A percentile compares a stretch with the other conserved stretches of the same genome.
These are phyloP conservation scores for Suhomyces yuchorum DNA, from an alignment of 1,139 yeast genomes.

Conservation along the genomic window DNA sequence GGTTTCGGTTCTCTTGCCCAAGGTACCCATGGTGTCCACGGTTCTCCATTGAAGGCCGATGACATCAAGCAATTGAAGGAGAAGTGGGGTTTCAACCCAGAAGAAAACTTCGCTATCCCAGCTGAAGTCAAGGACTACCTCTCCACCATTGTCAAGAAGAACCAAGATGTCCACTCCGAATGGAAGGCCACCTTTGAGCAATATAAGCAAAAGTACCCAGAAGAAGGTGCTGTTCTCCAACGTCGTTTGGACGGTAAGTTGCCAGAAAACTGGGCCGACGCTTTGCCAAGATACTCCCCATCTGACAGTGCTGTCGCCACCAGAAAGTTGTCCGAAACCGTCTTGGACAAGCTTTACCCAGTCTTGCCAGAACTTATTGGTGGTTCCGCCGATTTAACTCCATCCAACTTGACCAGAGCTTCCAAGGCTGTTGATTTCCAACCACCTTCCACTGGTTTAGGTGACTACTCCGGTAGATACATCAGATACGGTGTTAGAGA, in stretches of 20 bases:
- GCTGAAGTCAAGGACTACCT: slow-evolving; percentile 78
- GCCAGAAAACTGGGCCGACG: slow-evolving; percentile 81
- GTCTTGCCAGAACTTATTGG: slow-evolving; percentile 88
- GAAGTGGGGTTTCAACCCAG: slow-evolving; percentile 88
- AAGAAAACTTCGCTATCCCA: slow-evolving; percentile 76
- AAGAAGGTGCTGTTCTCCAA: slow-evolving; percentile 73
- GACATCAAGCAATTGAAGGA: slow-evolving; percentile 87
- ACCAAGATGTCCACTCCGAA: slow-evolving; percentile 63
- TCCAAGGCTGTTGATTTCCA: slow-evolving; percentile 88
- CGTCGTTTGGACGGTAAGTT: slow-evolving; percentile 83
- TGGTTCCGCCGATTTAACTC: slow-evolving; percentile 98
- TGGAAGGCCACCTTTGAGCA: slow-evolving; percentile 70
- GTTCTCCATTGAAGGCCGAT: slow-evolving; percentile 94
- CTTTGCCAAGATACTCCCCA: slow-evolving; percentile 79
- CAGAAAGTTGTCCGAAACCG: slow-evolving; percentile 91
- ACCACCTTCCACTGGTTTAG: slow-evolving; percentile 78
- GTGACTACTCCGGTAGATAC: slow-evolving; percentile 91
- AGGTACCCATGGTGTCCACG: slow-evolving; percentile 95
- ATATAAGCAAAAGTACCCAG: slow-evolving; percentile 74
- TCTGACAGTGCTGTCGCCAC: slow-evolving; percentile 85
- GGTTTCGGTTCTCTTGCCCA: slow-evolving; percentile 88
- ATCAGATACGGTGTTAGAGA: slow-evolving; percentile 99
- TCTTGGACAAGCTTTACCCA: slow-evolving; percentile 63
- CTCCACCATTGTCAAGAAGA: slow-evolving; percentile 56
- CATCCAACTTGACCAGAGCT: slow-evolving; percentile 95